Conservation (phyloP, 768 basidiomycete species). For the Tremella mesenterica region DNA sequence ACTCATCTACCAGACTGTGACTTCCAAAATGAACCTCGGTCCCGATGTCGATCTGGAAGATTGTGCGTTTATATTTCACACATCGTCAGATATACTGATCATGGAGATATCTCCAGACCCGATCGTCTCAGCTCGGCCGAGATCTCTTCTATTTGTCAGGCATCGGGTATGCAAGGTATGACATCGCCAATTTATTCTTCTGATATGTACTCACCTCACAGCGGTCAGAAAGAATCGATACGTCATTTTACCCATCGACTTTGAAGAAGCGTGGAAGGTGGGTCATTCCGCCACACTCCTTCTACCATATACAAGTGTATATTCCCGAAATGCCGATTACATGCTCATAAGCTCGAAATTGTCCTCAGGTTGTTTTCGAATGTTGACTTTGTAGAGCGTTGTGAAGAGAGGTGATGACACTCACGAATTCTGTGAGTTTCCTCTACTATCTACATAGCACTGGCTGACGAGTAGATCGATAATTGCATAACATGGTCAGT, state of each 20-base stretch:
- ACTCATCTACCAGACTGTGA: slow-evolving; percentile 95
- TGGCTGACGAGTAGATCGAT: too few relatives aligned
- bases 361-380: slow-evolving; percentile 24
- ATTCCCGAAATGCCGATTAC: too few relatives aligned
- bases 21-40: slow-evolving; percentile 92
- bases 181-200: slow-evolving; percentile 4
- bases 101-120: slow-evolving; percentile 83
- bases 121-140: slow-evolving; percentile 93
- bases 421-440: slow-evolving; percentile 75
- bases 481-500: too few relatives aligned
- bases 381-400: slow-evolving; percentile 73
- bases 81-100: not conserved
- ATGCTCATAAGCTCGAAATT: too few relatives aligned
- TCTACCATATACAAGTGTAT: too few relatives aligned
- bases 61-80: slow-evolving; percentile 53
- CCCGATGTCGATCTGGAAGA: slow-evolving; percentile 98
- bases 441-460: too few relatives aligned
- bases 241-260: slow-evolving; percentile 90
- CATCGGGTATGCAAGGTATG: slow-evolving; percentile 87
- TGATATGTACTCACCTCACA: slow-evolving; percentile 36
- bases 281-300: slow-evolving; percentile 46
- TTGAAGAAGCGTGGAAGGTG: slow-evolving; percentile 99
- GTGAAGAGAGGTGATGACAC: slow-evolving; percentile 96
- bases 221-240: slow-evolving; percentile 98
- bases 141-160: slow-evolving; percentile 90